These are phyloP conservation scores for Dendrocalamus latiflorus DNA, from an alignment of 202 grass and related monocot species.

Conservation along the genomic window DNA sequence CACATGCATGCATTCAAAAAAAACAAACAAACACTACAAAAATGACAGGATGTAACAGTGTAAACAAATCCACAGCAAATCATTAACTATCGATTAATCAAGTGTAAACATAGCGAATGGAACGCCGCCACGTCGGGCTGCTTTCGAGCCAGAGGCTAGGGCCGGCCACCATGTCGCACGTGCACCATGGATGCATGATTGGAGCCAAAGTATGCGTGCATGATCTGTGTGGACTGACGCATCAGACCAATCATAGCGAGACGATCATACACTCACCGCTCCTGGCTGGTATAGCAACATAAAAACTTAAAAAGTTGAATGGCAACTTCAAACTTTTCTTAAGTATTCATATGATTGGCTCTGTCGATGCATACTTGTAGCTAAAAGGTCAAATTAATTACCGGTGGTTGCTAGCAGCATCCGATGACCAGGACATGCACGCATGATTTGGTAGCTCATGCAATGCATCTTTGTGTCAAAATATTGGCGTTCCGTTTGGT, in stretches of 20 bases:
- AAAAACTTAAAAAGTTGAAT: no score
- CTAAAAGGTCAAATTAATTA: not conserved
- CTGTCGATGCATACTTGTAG: not conserved
- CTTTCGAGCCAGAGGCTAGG: not conserved
- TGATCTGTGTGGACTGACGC: not conserved
- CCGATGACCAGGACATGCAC: not conserved
- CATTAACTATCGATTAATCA: not conserved
- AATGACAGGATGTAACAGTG: not conserved
- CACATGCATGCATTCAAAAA: slow-evolving; percentile 28
- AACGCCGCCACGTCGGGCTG: not conserved
- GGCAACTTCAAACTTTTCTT: no score
- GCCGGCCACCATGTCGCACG: slow-evolving; percentile 28
- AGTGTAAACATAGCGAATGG: not conserved
- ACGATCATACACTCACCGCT: not conserved
- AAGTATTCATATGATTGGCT: not conserved
- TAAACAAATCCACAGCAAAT: slow-evolving; percentile 11
- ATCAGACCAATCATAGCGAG: not conserved
- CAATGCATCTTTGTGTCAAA: not conserved
- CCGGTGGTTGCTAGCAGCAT: not conserved
- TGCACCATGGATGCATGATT: slow-evolving; percentile 18
- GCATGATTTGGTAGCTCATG: not conserved
- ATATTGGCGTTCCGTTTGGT: slow-evolving; percentile 1
- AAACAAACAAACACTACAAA: not conserved
- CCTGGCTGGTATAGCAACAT: no score
- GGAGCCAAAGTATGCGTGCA: not conserved